A percentile compares a stretch with the other conserved stretches of the same genome.
phyloP scores from a whole-genome alignment of 2,329 filamentous ascomycete species.

The Phoma herbarum region DNA sequence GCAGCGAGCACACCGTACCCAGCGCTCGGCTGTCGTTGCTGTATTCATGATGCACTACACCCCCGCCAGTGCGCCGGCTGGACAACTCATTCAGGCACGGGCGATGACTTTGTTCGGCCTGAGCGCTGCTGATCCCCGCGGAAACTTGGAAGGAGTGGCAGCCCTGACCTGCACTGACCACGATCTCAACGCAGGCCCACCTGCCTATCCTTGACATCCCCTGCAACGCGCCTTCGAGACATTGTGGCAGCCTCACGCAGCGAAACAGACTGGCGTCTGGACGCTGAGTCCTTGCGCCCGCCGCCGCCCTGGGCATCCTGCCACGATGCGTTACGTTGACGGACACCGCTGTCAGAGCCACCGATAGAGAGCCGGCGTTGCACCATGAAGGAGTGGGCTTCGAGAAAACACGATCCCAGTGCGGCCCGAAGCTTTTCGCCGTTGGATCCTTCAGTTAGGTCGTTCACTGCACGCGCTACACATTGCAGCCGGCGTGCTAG shows the following conservation, averaged over 20 bases:
- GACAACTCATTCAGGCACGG: conserved; percentile 43
- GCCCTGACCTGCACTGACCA: conserved; percentile 15
- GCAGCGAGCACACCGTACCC: conserved; percentile 20
- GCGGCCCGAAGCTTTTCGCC: conserved; percentile 52
- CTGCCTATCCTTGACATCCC: conserved; percentile 16
- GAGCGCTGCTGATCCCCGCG: conserved; percentile 41
- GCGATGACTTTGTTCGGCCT: conserved; percentile 31
- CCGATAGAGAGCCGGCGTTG: conserved; percentile 37
- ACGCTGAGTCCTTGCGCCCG: conserved; percentile 12
- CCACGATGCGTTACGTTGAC: conserved; percentile 36
- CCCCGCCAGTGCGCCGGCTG: conserved; percentile 17
- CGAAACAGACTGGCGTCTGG: conserved; percentile 25
- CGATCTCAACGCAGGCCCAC: conserved; percentile 20
- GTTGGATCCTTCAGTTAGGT: conserved; percentile 49
- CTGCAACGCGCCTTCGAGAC: conserved; percentile 29
- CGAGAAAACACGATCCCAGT: conserved; percentile 50
- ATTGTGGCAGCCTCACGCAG: conserved; percentile 44
- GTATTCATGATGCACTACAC: conserved; percentile 18
- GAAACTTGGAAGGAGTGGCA: conserved; percentile 30
- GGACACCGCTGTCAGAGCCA: conserved; percentile 44
- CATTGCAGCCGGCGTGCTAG: conserved; percentile 41
- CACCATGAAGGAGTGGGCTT: conserved; percentile 45
- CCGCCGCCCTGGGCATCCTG: conserved; percentile 13
- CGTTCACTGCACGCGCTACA: conserved; percentile 33
- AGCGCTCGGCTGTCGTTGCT: conserved; percentile 27